Conservation (phyloP, 257 asterid species). For the Solanum ahanhuiri region DNA sequence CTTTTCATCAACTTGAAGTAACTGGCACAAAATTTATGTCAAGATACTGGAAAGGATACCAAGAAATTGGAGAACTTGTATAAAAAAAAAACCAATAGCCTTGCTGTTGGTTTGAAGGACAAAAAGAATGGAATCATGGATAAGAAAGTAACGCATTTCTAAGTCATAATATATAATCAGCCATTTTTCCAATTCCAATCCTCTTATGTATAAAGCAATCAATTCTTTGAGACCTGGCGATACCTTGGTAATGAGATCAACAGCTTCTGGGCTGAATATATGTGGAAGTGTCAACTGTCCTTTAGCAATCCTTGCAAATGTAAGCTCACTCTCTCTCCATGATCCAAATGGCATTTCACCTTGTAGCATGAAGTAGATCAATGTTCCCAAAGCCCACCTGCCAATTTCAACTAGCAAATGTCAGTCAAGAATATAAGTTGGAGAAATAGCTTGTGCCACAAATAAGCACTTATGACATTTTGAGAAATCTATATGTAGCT, state of each 20-base stretch:
- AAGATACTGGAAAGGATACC: not conserved
- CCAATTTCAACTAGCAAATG: constrained; percentile 1
- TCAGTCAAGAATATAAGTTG: not conserved
- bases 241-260: constrained; percentile 85
- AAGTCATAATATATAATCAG: not conserved
- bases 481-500: not conserved
- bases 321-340: constrained; percentile 94
- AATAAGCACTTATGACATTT: not conserved
- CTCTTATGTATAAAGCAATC: not conserved
- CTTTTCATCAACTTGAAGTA: constrained; percentile 76
- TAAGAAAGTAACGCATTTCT: not conserved
- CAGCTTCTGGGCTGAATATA: constrained; percentile 50
- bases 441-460: not conserved
- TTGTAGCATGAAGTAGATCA: constrained; percentile 87
- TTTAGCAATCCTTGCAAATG: constrained; percentile 73
- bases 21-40: constrained; percentile 21
- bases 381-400: constrained; percentile 94
- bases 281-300: constrained; percentile 78
- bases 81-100: not conserved
- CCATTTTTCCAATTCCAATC: not conserved
- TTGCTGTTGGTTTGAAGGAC: not conserved
- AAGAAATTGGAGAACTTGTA: not conserved
- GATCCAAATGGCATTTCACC: constrained; percentile 98
- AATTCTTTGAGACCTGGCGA: not conserved
- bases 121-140: not conserved